These are phyloP conservation scores for Coemansia reversa DNA, from an alignment of 192 early-diverging fungal genomes.

Conservation along the genomic window DNA sequence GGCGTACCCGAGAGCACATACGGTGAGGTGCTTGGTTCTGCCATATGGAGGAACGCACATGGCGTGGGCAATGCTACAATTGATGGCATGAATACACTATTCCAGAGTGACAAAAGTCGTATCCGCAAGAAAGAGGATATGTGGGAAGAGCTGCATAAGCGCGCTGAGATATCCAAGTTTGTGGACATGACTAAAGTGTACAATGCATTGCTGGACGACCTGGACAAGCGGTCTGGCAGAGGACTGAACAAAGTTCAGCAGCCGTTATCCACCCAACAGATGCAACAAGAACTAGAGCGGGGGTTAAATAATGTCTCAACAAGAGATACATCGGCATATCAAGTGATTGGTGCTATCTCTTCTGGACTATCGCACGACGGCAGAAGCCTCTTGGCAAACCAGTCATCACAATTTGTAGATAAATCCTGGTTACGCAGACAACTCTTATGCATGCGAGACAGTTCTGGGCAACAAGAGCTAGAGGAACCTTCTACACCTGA, in stretches of 20 bases:
- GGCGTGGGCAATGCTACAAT: constrained; percentile 8
- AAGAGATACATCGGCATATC: constrained; percentile 2
- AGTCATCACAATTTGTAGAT: neutral
- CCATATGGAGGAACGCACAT: constrained; percentile 2
- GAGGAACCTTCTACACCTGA: too few species aligned
- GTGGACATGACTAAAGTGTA: constrained; percentile 26
- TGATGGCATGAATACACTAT: constrained; percentile 20
- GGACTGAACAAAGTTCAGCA: neutral
- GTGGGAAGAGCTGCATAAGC: constrained; percentile 32
- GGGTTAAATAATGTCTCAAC: neutral
- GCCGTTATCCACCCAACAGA: neutral
- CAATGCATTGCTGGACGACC: neutral
- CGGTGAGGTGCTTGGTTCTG: neutral
- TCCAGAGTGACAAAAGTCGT: constrained; percentile 12
- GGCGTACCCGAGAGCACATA: neutral
- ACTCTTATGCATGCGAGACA: neutral
- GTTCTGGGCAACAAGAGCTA: neutral
- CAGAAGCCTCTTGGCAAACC: neutral
- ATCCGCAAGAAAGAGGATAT: constrained; percentile 5
- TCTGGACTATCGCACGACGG: neutral
- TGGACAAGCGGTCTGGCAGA: neutral
- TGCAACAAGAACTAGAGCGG: neutral
- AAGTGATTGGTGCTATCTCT: constrained; percentile 1
- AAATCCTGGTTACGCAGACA: neutral
- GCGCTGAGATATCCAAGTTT: constrained; percentile 23